phyloP scores from a whole-genome alignment of 768 basidiomycete genomes.

The Kwoniella botswanensis region DNA sequence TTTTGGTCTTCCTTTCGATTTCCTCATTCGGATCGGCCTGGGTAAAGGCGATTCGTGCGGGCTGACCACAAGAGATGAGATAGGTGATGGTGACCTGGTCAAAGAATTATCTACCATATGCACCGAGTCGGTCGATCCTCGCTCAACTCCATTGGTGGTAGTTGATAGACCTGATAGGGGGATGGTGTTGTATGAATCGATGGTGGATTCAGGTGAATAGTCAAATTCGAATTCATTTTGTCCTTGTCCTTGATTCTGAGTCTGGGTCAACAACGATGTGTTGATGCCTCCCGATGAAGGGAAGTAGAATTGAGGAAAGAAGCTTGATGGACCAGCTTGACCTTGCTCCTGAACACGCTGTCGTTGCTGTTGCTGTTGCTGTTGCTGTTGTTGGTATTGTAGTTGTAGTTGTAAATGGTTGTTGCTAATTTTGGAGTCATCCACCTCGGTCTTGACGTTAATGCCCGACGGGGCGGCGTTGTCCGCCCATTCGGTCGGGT shows the following conservation, averaged over 20 bases:
- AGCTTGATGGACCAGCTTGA: slow-evolving; percentile 30
- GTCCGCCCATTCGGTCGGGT: slow-evolving; percentile 10
- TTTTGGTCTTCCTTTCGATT: slow-evolving; percentile 2
- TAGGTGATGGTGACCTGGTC: slow-evolving; percentile 21
- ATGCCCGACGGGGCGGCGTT: slow-evolving; percentile 17
- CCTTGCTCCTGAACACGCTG: slow-evolving; percentile 20
- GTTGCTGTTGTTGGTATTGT: slow-evolving; percentile 13
- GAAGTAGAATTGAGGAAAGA: slow-evolving; percentile 27
- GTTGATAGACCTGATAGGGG: slow-evolving; percentile 7
- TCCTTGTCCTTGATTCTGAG: background rate
- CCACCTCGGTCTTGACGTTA: slow-evolving; percentile 20
- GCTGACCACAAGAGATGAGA: slow-evolving; percentile 26
- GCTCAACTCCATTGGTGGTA: background rate
- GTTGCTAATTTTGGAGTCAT: background rate
- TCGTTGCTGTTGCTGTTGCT: slow-evolving; percentile 18
- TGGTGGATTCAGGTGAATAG: slow-evolving; percentile 10
- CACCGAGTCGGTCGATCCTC: slow-evolving; percentile 16
- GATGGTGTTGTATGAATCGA: background rate
- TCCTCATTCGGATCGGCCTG: slow-evolving; percentile 3
- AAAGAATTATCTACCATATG: slow-evolving; percentile 34
- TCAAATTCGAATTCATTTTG: background rate
- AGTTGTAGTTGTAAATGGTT: background rate
- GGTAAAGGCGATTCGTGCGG: slow-evolving; percentile 32
- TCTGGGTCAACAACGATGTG: slow-evolving; percentile 19
- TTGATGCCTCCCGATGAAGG: slow-evolving; percentile 18